A percentile compares a stretch with the other conserved stretches of the same genome.
Evolutionary conservation across 805 yeast genomes (phyloP).

Genomic region (Teunomyces pallodes): DNA sequence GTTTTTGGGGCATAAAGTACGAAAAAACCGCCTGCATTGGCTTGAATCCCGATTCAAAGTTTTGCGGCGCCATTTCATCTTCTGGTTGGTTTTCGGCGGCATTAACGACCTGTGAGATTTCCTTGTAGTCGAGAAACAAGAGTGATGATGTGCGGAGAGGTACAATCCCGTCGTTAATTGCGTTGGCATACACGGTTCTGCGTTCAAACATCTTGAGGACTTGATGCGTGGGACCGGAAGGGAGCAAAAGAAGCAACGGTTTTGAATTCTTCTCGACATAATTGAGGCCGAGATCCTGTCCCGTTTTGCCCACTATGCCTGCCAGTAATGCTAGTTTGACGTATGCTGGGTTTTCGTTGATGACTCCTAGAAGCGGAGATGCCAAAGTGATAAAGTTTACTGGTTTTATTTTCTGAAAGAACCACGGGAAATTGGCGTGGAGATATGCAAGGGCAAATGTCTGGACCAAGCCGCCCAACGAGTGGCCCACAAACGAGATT

Average conservation of each 20-base stretch:
- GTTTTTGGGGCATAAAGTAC: slow-evolving; percentile 43
- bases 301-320: slow-evolving; percentile 91
- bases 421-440: slow-evolving; percentile 62
- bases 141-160: slow-evolving; percentile 89
- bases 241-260: slow-evolving; percentile 74
- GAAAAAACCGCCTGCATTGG: slow-evolving; percentile 38
- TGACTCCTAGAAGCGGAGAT: slow-evolving; percentile 83
- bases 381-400: slow-evolving; percentile 81
- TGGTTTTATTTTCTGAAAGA: slow-evolving; percentile 66
- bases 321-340: slow-evolving; percentile 80
- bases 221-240: slow-evolving; percentile 69
- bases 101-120: slow-evolving; percentile 26
- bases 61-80: not conserved
- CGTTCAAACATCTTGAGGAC: slow-evolving; percentile 61
- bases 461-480: slow-evolving; percentile 90
- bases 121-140: slow-evolving; percentile 82
- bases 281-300: slow-evolving; percentile 80
- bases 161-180: slow-evolving; percentile 91
- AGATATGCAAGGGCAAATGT: slow-evolving; percentile 87
- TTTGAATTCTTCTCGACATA: slow-evolving; percentile 40
- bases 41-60: slow-evolving; percentile 13
- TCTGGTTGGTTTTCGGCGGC: slow-evolving; percentile 13
- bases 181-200: slow-evolving; percentile 86
- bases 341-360: slow-evolving; percentile 83
- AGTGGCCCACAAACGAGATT: slow-evolving; percentile 89